These are phyloP conservation scores for Francoa sonchifolia DNA, from an alignment of 441 rosid species.

Conservation along the genomic window DNA sequence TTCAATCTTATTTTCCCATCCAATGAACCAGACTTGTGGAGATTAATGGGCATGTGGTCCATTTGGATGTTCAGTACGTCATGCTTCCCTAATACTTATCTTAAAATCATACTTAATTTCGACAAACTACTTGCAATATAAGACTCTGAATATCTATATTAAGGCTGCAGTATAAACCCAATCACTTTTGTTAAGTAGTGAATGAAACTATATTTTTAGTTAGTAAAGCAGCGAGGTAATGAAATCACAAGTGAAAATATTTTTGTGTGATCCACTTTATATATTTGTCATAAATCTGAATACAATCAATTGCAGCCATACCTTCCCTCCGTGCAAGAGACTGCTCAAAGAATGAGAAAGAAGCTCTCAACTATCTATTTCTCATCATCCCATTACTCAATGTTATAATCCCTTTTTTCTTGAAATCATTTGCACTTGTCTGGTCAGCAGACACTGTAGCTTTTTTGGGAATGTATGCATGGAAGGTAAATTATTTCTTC, in stretches of 20 bases:
- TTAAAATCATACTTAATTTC: not conserved
- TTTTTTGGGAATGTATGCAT: constrained; percentile 85
- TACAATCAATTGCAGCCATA: constrained; percentile 74
- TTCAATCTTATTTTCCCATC: constrained; percentile 85
- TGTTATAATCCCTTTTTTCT: constrained; percentile 77
- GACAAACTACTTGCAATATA: too few relatives aligned
- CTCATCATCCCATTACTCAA: constrained; percentile 71
- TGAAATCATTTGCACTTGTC: constrained; percentile 77
- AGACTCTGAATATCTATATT: too few relatives aligned
- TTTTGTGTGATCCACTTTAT: too few relatives aligned
- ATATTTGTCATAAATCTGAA: too few relatives aligned
- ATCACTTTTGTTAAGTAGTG: too few relatives aligned
- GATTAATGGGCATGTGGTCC: constrained; percentile 99
- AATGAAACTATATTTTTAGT: too few relatives aligned
- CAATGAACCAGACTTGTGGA: constrained; percentile 82
- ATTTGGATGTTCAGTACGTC: constrained; percentile 97
- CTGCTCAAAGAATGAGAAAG: constrained; percentile 85
- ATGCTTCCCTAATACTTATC: not conserved
- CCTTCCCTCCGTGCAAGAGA: constrained; percentile 91
- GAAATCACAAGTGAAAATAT: not conserved
- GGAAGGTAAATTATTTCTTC: constrained; percentile 56
- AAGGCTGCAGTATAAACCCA: too few relatives aligned
- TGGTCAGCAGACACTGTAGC: constrained; percentile 90
- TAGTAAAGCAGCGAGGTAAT: not conserved
- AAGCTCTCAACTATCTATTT: constrained; percentile 86